These are phyloP conservation scores for Xeromyces bisporus DNA, from an alignment of 495 filamentous ascomycete genomes.

Conservation along the genomic window DNA sequence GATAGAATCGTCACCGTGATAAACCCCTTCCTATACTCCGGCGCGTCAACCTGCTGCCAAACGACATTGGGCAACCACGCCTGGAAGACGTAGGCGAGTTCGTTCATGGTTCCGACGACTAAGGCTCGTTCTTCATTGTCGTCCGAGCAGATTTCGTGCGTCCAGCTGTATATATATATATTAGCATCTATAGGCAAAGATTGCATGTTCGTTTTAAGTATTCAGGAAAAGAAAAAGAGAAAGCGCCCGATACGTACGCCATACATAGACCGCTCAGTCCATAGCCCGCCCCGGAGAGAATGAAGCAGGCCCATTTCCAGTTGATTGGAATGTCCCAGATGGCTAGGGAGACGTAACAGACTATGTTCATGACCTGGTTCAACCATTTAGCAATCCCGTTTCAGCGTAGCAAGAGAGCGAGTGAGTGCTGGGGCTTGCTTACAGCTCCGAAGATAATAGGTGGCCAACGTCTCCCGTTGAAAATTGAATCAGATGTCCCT, in stretches of 20 bases:
- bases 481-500: conserved; percentile 33
- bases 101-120: conserved; percentile 32
- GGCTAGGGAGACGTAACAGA: conserved; percentile 20
- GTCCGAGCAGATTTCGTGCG: conserved; percentile 32
- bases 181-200: conserved; percentile 1
- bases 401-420: background rate
- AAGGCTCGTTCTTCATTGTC: conserved; percentile 37
- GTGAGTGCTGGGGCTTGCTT: conserved; percentile 5
- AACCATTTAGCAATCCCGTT: too few species aligned
- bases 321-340: conserved; percentile 30
- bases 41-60: conserved; percentile 36
- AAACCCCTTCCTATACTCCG: conserved; percentile 30
- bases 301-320: conserved; percentile 29
- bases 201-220: conserved; percentile 3
- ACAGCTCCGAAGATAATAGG: conserved; percentile 33
- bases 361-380: conserved; percentile 18
- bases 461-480: conserved; percentile 38
- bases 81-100: conserved; percentile 31
- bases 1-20: conserved; percentile 24
- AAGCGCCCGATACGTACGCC: conserved; percentile 29
- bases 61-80: conserved; percentile 33
- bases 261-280: conserved; percentile 27
- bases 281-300: conserved; percentile 19
- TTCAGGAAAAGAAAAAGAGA: conserved; percentile 2
- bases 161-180: conserved; percentile 20